Percentiles rank a stretch among this genome's conserved stretches.
Conservation (phyloP, 805 yeast genomes). For the Yarrowia osloensis region DNA sequence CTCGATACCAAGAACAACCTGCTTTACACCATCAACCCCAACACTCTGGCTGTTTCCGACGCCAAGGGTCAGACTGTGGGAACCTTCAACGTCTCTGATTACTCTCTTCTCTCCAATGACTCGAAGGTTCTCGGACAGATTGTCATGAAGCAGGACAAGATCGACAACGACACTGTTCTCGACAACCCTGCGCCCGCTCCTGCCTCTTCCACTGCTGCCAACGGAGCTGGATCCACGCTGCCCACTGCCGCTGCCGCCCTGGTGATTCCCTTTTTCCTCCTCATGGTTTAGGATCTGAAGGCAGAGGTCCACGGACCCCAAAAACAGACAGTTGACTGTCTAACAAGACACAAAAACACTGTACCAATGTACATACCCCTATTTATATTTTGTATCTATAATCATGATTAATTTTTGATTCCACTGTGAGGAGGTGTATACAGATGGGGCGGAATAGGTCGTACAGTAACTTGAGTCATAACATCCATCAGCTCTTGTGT, state of each 20-base stretch:
- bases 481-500: too few relatives aligned
- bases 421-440: too few relatives aligned
- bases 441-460: too few relatives aligned
- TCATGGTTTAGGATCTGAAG: neutral
- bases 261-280: constrained; percentile 3
- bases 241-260: constrained; percentile 18
- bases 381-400: neutral
- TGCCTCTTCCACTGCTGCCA: neutral
- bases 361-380: neutral
- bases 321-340: neutral
- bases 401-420: too few relatives aligned
- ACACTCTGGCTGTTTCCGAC: neutral
- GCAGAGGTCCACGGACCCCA: too few relatives aligned
- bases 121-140: neutral
- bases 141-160: neutral
- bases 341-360: neutral
- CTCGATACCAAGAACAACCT: neutral
- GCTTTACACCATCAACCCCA: constrained; percentile 8
- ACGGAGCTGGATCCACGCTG: neutral
- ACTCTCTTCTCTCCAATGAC: neutral
- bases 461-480: too few relatives aligned
- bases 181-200: too few relatives aligned
- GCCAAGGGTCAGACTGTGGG: neutral
- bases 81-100: neutral
- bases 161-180: neutral